A percentile compares a stretch with the other conserved stretches of the same genome.
These are phyloP conservation scores for Pinus albicaulis DNA, from an alignment of 75 land plant genomes.

Conservation along the genomic window DNA sequence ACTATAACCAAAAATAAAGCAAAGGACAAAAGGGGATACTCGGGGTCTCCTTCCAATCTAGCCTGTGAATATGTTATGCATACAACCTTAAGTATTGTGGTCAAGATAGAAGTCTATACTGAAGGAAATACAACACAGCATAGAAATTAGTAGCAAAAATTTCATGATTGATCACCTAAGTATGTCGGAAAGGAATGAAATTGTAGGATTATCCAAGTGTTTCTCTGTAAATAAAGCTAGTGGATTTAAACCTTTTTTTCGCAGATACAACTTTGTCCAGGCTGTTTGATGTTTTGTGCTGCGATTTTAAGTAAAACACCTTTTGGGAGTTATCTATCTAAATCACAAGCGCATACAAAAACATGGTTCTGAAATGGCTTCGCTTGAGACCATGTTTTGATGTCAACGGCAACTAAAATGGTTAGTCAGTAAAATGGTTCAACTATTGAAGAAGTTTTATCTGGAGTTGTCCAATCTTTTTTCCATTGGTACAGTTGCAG, in stretches of 20 bases:
- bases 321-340: neutral
- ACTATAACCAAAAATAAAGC: no score
- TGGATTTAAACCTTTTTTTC: neutral
- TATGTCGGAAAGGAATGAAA: neutral
- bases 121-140: no score
- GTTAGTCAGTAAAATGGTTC: neutral
- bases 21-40: no score
- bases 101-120: no score
- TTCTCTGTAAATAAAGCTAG: neutral
- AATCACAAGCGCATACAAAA: neutral
- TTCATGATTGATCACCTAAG: no score
- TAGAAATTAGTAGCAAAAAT: no score
- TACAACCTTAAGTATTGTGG: no score
- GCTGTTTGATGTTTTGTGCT: neutral
- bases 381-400: neutral
- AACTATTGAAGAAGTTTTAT: neutral
- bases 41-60: no score
- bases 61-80: no score
- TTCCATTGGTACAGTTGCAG: neutral
- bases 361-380: neutral
- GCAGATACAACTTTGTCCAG: neutral
- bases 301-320: neutral
- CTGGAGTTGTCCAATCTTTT: neutral
- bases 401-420: neutral
- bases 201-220: neutral